phyloP scores from a whole-genome alignment of 1,284 basidiomycete species.

The Sporisorium scitamineum region DNA sequence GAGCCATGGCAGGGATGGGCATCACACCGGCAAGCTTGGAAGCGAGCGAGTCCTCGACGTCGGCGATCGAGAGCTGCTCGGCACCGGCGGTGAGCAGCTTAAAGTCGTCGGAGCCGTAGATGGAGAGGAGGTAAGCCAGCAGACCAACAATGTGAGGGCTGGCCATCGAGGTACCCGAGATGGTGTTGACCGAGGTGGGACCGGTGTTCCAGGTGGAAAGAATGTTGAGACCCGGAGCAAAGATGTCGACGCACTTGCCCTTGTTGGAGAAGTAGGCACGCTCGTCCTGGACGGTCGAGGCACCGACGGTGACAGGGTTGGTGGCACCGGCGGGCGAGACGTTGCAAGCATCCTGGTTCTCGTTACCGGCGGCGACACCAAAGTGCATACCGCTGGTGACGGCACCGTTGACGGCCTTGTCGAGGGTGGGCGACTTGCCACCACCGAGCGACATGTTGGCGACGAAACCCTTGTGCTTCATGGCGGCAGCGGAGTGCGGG shows the following conservation, averaged over 20 bases:
- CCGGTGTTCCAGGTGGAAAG: constrained; percentile 70
- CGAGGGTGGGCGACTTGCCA: constrained; percentile 88
- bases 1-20: constrained; percentile 56
- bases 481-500: constrained; percentile 76
- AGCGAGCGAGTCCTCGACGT: constrained; percentile 55
- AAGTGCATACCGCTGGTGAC: constrained; percentile 89
- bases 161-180: constrained; percentile 77
- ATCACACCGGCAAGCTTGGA: constrained; percentile 61
- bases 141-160: constrained; percentile 73
- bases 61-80: constrained; percentile 38
- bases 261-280: constrained; percentile 82
- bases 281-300: constrained; percentile 74
- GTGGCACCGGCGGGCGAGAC: constrained; percentile 79
- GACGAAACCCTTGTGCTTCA: constrained; percentile 89
- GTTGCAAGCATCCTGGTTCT: constrained; percentile 80
- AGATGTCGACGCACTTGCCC: constrained; percentile 81
- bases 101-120: constrained; percentile 69
- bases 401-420: constrained; percentile 86
- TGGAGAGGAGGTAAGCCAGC: constrained; percentile 76
- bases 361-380: constrained; percentile 78
- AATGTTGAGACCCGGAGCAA: constrained; percentile 85
- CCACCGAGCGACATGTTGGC: constrained; percentile 98
- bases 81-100: constrained; percentile 18
- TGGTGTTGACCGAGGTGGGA: constrained; percentile 76
- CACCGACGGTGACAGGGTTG: constrained; percentile 83